These are phyloP conservation scores for Castanospermum australe DNA, from an alignment of 306 rosid genomes.

Conservation along the genomic window DNA sequence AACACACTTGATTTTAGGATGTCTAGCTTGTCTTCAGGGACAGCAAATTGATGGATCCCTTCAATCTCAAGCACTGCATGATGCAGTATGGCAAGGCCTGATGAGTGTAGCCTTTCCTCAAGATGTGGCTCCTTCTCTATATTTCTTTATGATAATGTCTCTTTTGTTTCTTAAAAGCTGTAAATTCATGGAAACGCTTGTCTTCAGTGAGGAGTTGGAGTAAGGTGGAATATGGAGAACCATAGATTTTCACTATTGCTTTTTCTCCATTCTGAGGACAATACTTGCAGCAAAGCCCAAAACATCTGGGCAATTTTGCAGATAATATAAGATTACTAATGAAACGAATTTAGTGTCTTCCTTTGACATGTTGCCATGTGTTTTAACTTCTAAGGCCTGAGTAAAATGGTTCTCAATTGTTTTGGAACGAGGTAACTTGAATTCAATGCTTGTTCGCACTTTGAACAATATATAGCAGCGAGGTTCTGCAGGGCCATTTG, in stretches of 20 bases:
- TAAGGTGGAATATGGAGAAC: neutral
- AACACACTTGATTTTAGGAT: neutral
- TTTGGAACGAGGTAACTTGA: neutral
- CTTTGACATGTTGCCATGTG: neutral
- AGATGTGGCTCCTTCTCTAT: neutral
- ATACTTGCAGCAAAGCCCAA: neutral
- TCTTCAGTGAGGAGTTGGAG: neutral
- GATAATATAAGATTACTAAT: neutral
- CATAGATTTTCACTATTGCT: neutral
- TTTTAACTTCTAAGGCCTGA: neutral
- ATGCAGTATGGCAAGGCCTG: neutral
- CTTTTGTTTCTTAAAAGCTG: neutral
- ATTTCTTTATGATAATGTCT: neutral
- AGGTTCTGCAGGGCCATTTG: neutral
- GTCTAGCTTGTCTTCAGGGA: neutral
- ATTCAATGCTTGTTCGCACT: neutral
- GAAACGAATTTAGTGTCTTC: neutral
- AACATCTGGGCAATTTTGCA: slow-evolving; percentile 5
- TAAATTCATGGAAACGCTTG: neutral
- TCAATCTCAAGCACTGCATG: slow-evolving; percentile 17
- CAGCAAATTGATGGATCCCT: neutral
- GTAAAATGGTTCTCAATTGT: neutral
- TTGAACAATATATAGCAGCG: neutral
- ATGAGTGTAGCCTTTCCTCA: neutral
- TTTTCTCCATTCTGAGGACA: neutral